Percentiles rank a stretch among this genome's conserved stretches.
Evolutionary conservation across 179 eudicot genomes (phyloP).

Genomic region (Corrigiola litoralis): DNA sequence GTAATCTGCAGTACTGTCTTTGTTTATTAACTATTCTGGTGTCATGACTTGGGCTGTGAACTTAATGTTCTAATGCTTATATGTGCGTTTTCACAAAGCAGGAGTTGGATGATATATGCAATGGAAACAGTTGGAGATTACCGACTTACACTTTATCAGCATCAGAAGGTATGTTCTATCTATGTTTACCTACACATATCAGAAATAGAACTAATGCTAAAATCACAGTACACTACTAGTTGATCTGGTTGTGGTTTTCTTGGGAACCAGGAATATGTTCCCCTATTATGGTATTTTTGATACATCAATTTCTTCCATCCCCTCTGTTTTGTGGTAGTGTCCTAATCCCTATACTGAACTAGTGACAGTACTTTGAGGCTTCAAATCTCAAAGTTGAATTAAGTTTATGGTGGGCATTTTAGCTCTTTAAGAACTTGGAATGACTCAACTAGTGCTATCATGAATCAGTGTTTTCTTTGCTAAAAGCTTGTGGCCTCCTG

Average conservation of each 20-base stretch:
- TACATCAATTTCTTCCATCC: too few species aligned
- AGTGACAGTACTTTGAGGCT: neutral
- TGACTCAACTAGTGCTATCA: too few species aligned
- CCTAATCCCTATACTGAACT: neutral
- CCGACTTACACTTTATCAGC: slow-evolving; percentile 43
- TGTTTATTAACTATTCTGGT: neutral
- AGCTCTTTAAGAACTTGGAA: too few species aligned
- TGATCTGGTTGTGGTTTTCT: too few species aligned
- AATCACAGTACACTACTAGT: too few species aligned
- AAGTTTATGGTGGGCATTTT: too few species aligned
- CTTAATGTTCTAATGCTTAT: neutral
- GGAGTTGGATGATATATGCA: slow-evolving; percentile 56
- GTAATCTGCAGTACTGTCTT: neutral
- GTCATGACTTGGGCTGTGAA: neutral
- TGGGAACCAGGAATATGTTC: too few species aligned
- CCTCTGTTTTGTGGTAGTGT: neutral
- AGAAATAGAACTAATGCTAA: neutral
- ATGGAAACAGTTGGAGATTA: slow-evolving; percentile 41
- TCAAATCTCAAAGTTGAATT: too few species aligned
- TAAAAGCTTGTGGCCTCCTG: slow-evolving; percentile 1
- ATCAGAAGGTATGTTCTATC: slow-evolving; percentile 37
- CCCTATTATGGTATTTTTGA: too few species aligned
- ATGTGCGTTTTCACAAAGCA: slow-evolving; percentile 19
- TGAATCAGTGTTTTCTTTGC: neutral
- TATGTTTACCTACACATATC: neutral